A percentile compares a stretch with the other conserved stretches of the same genome.
These are phyloP conservation scores for Trypanosoma mega DNA, from an alignment of 208 protist genomes.

Conservation along the genomic window DNA sequence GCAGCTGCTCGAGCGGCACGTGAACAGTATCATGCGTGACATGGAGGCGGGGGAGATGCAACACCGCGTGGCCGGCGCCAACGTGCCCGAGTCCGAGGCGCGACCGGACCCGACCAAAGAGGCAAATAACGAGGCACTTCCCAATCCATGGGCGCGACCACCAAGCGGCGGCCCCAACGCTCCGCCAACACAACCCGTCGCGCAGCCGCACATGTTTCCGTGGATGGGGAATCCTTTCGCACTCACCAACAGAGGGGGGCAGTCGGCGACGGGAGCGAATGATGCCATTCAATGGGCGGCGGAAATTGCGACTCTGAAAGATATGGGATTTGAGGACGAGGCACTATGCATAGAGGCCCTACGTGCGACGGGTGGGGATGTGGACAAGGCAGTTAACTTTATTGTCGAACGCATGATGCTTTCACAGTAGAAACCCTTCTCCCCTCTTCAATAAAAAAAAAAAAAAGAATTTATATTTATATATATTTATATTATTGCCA, in stretches of 20 bases:
- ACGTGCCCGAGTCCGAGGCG: conserved; percentile 24
- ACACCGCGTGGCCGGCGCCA: conserved; percentile 1
- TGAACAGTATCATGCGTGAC: conserved; percentile 34
- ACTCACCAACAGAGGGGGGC: too few relatives aligned
- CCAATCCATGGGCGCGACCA: conserved; percentile 23
- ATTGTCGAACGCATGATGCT: conserved; percentile 41
- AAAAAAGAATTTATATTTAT: not conserved
- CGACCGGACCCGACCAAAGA: conserved; percentile 48
- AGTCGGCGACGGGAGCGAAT: not conserved
- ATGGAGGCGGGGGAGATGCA: conserved; percentile 23
- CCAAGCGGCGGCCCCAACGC: not conserved
- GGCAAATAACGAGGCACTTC: conserved; percentile 54
- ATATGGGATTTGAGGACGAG: conserved; percentile 88
- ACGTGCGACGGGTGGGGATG: conserved; percentile 50
- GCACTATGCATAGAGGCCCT: conserved; percentile 54
- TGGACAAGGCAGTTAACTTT: conserved; percentile 69
- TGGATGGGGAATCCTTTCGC: not conserved
- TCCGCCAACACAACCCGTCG: not conserved
- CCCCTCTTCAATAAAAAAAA: too few relatives aligned
- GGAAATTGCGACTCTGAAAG: conserved; percentile 36
- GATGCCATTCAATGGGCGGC: conserved; percentile 14
- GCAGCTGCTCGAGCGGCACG: conserved; percentile 64
- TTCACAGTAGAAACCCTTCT: too few relatives aligned
- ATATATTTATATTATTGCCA: conserved; percentile 10
- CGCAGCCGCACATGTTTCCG: not conserved